Conservation (phyloP, 2,329 filamentous ascomycete species). For the Claviceps sp. region DNA sequence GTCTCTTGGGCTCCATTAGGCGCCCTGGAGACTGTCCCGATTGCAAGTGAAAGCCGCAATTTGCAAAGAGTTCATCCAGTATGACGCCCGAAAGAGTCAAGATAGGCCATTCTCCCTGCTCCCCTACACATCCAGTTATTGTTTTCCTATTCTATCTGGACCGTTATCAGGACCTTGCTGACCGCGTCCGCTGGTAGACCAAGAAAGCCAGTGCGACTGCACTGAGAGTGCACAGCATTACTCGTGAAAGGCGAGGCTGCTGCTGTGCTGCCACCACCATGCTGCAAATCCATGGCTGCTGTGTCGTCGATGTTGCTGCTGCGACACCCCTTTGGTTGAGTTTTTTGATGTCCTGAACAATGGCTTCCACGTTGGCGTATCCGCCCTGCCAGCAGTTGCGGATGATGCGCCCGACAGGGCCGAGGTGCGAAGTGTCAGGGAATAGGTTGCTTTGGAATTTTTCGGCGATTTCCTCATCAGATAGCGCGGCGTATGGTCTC, state of each 20-base stretch:
- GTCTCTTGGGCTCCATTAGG: background rate
- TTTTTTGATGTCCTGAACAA: background rate
- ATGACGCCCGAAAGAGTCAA: too few relatives aligned
- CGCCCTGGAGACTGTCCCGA: background rate
- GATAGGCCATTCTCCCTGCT: too few relatives aligned
- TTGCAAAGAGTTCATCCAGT: too few relatives aligned
- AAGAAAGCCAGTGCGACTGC: background rate
- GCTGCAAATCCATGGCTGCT: too few relatives aligned
- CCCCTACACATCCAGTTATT: background rate
- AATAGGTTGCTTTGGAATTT: background rate
- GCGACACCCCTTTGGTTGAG: background rate
- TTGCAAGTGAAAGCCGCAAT: too few relatives aligned
- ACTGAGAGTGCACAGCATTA: background rate
- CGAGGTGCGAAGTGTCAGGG: conserved; percentile 2
- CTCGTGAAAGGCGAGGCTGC: background rate
- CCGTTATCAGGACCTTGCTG: background rate
- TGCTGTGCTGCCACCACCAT: too few relatives aligned
- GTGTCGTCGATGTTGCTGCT: too few relatives aligned
- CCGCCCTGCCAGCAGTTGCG: conserved; percentile 3
- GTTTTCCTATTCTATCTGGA: background rate
- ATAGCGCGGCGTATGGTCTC: conserved; percentile 1
- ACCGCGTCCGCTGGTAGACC: background rate
- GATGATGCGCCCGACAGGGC: conserved; percentile 1
- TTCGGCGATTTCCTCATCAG: background rate
- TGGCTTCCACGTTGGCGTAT: background rate